These are phyloP conservation scores for Murraya paniculata DNA, from an alignment of 345 rosid genomes.

Conservation along the genomic window DNA sequence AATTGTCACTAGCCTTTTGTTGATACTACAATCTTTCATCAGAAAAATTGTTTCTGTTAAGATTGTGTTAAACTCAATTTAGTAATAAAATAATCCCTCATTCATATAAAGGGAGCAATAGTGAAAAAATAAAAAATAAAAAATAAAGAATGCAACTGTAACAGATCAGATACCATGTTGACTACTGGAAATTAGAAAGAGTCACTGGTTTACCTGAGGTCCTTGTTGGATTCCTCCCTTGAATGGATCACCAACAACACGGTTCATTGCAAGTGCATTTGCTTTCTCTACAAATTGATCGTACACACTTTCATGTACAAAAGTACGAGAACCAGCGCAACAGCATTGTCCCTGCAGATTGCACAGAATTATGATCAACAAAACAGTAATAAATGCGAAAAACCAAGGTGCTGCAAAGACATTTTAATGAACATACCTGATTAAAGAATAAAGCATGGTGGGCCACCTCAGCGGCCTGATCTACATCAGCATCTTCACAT, in stretches of 20 bases:
- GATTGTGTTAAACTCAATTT: background rate
- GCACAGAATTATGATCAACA: background rate
- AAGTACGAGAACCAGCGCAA: conserved; percentile 94
- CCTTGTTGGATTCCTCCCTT: conserved; percentile 83
- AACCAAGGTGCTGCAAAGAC: background rate
- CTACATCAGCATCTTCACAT: conserved; percentile 92
- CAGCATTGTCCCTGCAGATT: conserved; percentile 88
- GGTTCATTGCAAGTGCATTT: conserved; percentile 63
- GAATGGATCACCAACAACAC: conserved; percentile 88
- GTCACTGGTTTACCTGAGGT: conserved; percentile 67
- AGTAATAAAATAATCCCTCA: background rate
- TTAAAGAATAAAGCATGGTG: conserved; percentile 88
- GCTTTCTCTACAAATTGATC: conserved; percentile 92
- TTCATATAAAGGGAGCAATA: background rate
- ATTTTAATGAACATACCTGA: conserved; percentile 50
- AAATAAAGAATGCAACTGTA: too few species aligned
- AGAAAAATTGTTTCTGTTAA: background rate
- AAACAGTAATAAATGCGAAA: background rate
- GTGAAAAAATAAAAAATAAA: background rate
- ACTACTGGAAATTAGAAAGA: background rate
- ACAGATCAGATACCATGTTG: background rate
- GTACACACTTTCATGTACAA: conserved; percentile 73
- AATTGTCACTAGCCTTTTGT: background rate
- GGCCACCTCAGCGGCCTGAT: conserved; percentile 80
- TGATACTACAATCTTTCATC: background rate